phyloP scores from a whole-genome alignment of 345 rosid species.

The Boechera retrofracta region DNA sequence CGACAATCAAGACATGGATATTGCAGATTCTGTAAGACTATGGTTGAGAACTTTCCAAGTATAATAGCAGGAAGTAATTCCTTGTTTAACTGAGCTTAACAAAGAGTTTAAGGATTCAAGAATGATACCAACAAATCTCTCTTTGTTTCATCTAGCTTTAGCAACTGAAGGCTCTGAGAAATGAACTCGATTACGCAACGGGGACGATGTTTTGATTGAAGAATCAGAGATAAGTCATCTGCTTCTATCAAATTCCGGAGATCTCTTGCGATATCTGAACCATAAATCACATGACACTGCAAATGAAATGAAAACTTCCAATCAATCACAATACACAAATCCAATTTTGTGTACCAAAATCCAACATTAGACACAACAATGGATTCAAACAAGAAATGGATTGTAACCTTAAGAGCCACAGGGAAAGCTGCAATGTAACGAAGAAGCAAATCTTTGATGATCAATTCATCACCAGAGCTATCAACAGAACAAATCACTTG shows the following conservation, averaged over 20 bases:
- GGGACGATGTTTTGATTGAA: slow-evolving; percentile 79
- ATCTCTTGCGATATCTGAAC: slow-evolving; percentile 73
- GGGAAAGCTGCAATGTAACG: slow-evolving; percentile 85
- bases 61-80: slow-evolving; percentile 11
- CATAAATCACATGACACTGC: slow-evolving; percentile 85
- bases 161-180: slow-evolving; percentile 66
- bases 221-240: slow-evolving; percentile 72
- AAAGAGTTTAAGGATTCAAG: background rate
- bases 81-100: background rate
- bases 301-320: background rate
- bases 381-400: background rate
- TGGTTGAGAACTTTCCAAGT: background rate
- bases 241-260: slow-evolving; percentile 68
- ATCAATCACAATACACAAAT: slow-evolving; percentile 13
- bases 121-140: slow-evolving; percentile 63
- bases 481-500: slow-evolving; percentile 63
- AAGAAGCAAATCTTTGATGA: slow-evolving; percentile 61
- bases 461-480: slow-evolving; percentile 50
- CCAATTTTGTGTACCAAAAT: slow-evolving; percentile 23
- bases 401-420: slow-evolving; percentile 74
- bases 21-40: background rate
- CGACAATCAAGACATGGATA: background rate
- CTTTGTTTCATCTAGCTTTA: slow-evolving; percentile 69
- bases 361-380: slow-evolving; percentile 39
- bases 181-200: slow-evolving; percentile 83